Percentiles rank a stretch among this genome's conserved stretches.
phyloP scores from a whole-genome alignment of 768 basidiomycete genomes.

The Tricholoma terreum region DNA sequence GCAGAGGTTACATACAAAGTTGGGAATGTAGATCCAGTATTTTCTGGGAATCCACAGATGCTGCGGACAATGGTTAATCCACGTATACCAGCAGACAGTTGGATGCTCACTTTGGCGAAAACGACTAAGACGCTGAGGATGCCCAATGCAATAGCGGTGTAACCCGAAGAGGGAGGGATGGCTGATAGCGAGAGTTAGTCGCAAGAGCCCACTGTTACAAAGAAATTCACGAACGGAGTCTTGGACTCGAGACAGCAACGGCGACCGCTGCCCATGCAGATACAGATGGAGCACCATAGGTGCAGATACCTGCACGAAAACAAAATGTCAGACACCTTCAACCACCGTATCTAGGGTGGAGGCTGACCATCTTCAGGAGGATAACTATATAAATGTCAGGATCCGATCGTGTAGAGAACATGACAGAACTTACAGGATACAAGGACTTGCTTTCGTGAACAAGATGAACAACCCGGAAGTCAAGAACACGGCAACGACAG shows the following conservation, averaged over 20 bases:
- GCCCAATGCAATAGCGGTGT: slow-evolving; percentile 53
- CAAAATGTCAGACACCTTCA: background rate
- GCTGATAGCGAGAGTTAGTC: slow-evolving; percentile 24
- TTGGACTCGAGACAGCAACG: slow-evolving; percentile 44
- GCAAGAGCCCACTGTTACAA: too few species aligned
- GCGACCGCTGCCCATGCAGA: slow-evolving; percentile 58
- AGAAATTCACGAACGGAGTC: slow-evolving; percentile 35
- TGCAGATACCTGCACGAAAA: slow-evolving; percentile 29
- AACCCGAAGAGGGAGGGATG: slow-evolving; percentile 53
- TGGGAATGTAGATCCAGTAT: slow-evolving; percentile 48
- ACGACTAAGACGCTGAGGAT: slow-evolving; percentile 44
- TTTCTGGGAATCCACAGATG: slow-evolving; percentile 46
- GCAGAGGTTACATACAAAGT: slow-evolving; percentile 35
- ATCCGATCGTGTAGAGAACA: background rate
- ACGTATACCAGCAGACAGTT: background rate
- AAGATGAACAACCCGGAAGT: slow-evolving; percentile 56
- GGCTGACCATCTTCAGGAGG: slow-evolving; percentile 20
- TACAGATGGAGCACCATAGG: slow-evolving; percentile 55
- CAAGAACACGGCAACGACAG: slow-evolving; percentile 60
- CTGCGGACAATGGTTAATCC: slow-evolving; percentile 7
- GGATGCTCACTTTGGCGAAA: slow-evolving; percentile 33
- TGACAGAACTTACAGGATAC: slow-evolving; percentile 44
- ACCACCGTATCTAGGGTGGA: background rate
- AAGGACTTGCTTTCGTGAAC: slow-evolving; percentile 60
- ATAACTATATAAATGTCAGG: slow-evolving; percentile 16